Evolutionary conservation across 441 rosid species (phyloP), one percentile per base, ranked within the genome.

Genomic region (Adansonia gregorii): DNA sequence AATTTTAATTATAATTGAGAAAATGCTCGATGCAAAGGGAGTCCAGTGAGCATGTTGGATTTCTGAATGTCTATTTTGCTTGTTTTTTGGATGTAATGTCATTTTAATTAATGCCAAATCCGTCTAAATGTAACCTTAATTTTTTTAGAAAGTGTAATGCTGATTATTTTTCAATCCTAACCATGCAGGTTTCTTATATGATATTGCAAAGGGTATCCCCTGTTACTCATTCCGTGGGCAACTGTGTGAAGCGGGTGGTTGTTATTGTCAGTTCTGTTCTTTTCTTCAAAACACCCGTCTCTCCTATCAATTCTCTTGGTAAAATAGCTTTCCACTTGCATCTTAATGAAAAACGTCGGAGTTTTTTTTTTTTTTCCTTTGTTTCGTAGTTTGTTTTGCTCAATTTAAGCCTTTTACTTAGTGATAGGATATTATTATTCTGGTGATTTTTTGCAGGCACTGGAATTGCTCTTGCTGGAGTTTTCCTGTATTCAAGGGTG

Each of bases 221-320:
- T 11, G 99, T 96, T 67, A 93, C 98, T 48, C 99, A 96, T 85
- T 96, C 99, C 0, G 98, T 96, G 8, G 99, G 99, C 67, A 94
- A 96, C 78, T 96, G 99, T n/a, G 98, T 96, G 88, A 96, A 96
- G 94, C 90, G 98, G 73, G 99, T 96, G 55, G 99, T 93, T 74
- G 99, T 96, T 83, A 94, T 96, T 10, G 97, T 94, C 80, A 94
- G 99, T 96, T 94, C 99, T 27, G 98, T 94, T 54, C 6, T 96
- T 80, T 89, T 96, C 91, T 94, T 94, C 88, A 73, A 79, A 77
- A 93, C 97, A 39, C 98, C 98, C 0, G 98, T 96, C 64, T 87
- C 95, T 19, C 87, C 91, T 39, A 87, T 94, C 72, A 96, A 96
- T 68, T 85, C 98, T 46, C 79, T 96, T 0, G 99, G 99, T 95